Conservation (phyloP, 495 filamentous ascomycete species). For the Penicillium robsamsonii region DNA sequence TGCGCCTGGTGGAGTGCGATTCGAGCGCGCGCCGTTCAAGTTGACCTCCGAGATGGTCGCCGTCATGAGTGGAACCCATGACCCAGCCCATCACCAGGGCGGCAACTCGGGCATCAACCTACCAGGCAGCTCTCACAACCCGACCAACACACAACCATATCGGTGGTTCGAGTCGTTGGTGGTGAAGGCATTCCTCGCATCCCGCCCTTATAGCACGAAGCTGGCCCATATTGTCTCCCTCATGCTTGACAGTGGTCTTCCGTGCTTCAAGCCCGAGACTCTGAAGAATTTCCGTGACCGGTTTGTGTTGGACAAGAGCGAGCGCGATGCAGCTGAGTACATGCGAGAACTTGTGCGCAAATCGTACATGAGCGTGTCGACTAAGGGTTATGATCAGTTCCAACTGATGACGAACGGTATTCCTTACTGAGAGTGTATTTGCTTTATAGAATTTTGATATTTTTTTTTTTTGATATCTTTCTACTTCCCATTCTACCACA, state of each 20-base stretch:
- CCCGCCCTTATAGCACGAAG: slow-evolving; percentile 81
- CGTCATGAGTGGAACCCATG: slow-evolving; percentile 83
- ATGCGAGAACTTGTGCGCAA: slow-evolving; percentile 85
- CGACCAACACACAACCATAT: slow-evolving; percentile 78
- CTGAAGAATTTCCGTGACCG: slow-evolving; percentile 88
- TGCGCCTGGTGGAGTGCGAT: slow-evolving; percentile 91
- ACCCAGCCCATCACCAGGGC: slow-evolving; percentile 37
- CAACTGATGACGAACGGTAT: slow-evolving; percentile 97
- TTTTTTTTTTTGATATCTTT: background rate
- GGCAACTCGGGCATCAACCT: slow-evolving; percentile 31
- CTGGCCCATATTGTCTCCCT: slow-evolving; percentile 82
- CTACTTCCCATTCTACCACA: background rate
- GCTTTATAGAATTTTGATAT: background rate
- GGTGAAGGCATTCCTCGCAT: slow-evolving; percentile 92
- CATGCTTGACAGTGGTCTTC: slow-evolving; percentile 95
- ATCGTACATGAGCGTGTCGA: slow-evolving; percentile 84
- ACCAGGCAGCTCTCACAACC: slow-evolving; percentile 40
- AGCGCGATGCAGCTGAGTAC: slow-evolving; percentile 92
- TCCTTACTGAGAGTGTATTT: slow-evolving; percentile 58
- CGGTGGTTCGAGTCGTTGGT: slow-evolving; percentile 95
- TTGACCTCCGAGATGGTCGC: slow-evolving; percentile 95
- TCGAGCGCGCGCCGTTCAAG: slow-evolving; percentile 98
- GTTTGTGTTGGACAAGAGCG: slow-evolving; percentile 89
- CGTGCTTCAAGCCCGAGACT: slow-evolving; percentile 97
- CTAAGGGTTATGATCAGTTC: slow-evolving; percentile 94